A percentile compares a stretch with the other conserved stretches of the same genome.
Conservation (phyloP, 2,329 filamentous ascomycete species). For the Hypoxylon sp. region DNA sequence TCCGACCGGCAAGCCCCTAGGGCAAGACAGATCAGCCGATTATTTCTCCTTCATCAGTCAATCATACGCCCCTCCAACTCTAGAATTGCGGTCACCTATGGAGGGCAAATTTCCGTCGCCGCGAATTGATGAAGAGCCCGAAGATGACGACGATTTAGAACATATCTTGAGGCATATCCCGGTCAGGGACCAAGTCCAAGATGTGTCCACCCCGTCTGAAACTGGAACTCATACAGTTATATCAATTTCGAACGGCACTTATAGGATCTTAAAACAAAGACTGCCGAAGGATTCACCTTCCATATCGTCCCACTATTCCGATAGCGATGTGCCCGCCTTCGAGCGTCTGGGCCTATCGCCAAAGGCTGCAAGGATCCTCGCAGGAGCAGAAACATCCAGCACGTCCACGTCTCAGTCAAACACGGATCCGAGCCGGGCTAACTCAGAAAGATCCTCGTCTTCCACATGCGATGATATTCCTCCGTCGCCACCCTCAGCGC, state of each 20-base stretch:
- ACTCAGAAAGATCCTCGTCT: constrained; percentile 57
- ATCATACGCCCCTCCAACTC: constrained; percentile 48
- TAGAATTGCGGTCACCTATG: constrained; percentile 46
- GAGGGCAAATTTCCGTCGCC: constrained; percentile 42
- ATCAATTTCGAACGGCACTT: constrained; percentile 24
- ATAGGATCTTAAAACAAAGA: constrained; percentile 26
- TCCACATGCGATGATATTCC: constrained; percentile 58
- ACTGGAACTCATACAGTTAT: constrained; percentile 15
- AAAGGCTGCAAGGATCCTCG: constrained; percentile 44
- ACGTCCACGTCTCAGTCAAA: constrained; percentile 45
- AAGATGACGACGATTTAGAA: constrained; percentile 37
- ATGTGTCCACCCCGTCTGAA: constrained; percentile 13
- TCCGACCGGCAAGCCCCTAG: constrained; percentile 25
- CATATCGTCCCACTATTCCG: constrained; percentile 47
- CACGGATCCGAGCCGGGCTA: constrained; percentile 49
- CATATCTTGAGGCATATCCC: constrained; percentile 35
- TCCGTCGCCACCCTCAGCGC: constrained; percentile 54
- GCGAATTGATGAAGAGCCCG: constrained; percentile 42
- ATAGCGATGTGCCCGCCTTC: constrained; percentile 49
- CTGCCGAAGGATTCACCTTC: constrained; percentile 46
- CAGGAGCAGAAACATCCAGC: constrained; percentile 40
- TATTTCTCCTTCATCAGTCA: constrained; percentile 51
- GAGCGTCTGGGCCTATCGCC: constrained; percentile 48
- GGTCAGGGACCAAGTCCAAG: constrained; percentile 21
- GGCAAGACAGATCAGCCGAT: constrained; percentile 45